Percentiles rank a stretch among this genome's conserved stretches.
Evolutionary conservation across 257 asterid genomes (phyloP).

Genomic region (Primulina tabacum): DNA sequence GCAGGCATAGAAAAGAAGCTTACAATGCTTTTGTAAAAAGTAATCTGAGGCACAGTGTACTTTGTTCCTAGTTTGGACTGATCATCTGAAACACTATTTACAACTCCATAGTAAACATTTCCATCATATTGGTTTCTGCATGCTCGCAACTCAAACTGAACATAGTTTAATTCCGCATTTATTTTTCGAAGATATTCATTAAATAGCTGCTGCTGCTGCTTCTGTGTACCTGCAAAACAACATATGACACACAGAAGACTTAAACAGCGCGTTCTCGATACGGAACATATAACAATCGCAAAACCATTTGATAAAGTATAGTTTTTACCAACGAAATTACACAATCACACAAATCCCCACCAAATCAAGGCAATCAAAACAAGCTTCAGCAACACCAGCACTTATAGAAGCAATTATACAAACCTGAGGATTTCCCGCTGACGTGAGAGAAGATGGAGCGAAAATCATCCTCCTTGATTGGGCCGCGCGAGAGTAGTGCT

Average conservation of each 20-base stretch:
- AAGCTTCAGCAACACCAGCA: neutral
- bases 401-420: neutral
- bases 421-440: slow-evolving; percentile 57
- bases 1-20: slow-evolving; percentile 28
- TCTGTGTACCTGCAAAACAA: slow-evolving; percentile 37
- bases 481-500: slow-evolving; percentile 74
- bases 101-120: slow-evolving; percentile 73
- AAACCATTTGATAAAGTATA: neutral
- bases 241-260: slow-evolving; percentile 5
- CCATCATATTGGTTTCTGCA: slow-evolving; percentile 76
- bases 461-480: slow-evolving; percentile 53
- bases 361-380: slow-evolving; percentile 1
- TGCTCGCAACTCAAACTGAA: slow-evolving; percentile 77
- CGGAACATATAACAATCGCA: neutral
- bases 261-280: neutral
- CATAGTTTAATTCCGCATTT: slow-evolving; percentile 57
- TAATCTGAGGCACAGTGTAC: slow-evolving; percentile 80
- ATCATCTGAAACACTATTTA: slow-evolving; percentile 73
- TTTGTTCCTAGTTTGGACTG: slow-evolving; percentile 90
- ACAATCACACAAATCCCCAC: neutral
- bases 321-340: neutral
- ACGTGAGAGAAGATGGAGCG: slow-evolving; percentile 50
- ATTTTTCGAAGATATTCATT: slow-evolving; percentile 61
- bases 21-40: slow-evolving; percentile 88
- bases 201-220: slow-evolving; percentile 44